These are phyloP conservation scores for Hibiscus tridactylites DNA, from an alignment of 345 rosid genomes.

Conservation along the genomic window DNA sequence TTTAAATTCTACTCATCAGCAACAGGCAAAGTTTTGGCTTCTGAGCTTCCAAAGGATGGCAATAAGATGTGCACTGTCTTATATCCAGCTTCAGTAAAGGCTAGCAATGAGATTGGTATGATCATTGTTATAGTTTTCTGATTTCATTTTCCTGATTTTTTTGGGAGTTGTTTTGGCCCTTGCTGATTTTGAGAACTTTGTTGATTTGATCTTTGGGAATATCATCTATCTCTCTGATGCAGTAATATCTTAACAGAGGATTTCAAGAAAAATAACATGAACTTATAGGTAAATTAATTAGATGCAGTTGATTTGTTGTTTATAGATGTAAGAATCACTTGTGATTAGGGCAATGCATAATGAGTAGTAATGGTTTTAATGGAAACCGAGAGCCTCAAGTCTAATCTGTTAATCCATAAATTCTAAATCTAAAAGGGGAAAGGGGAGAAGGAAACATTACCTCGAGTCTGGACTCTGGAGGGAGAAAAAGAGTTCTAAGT, in stretches of 20 bases:
- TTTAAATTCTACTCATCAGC: slow-evolving; percentile 41
- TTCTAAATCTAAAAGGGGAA: neutral
- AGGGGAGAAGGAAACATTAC: neutral
- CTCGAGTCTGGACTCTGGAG: neutral
- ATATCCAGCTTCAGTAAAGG: slow-evolving; percentile 91
- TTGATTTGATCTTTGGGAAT: neutral
- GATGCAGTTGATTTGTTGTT: neutral
- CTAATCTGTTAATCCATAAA: neutral
- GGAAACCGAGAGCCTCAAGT: neutral
- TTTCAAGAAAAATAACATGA: neutral
- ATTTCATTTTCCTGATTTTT: slow-evolving; percentile 4
- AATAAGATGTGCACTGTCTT: slow-evolving; percentile 60
- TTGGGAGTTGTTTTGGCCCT: neutral
- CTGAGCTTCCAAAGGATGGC: slow-evolving; percentile 73
- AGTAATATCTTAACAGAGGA: neutral
- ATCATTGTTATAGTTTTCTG: slow-evolving; percentile 8
- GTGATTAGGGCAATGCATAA: neutral
- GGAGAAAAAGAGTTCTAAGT: neutral
- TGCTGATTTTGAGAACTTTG: neutral
- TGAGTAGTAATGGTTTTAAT: neutral
- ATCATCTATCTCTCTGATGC: neutral
- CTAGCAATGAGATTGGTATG: slow-evolving; percentile 85
- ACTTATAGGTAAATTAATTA: neutral
- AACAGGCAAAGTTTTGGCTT: slow-evolving; percentile 81
- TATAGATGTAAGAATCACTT: neutral